Evolutionary conservation across 1,284 basidiomycete species (phyloP).

Genomic region (Leccinum pachyderme): DNA sequence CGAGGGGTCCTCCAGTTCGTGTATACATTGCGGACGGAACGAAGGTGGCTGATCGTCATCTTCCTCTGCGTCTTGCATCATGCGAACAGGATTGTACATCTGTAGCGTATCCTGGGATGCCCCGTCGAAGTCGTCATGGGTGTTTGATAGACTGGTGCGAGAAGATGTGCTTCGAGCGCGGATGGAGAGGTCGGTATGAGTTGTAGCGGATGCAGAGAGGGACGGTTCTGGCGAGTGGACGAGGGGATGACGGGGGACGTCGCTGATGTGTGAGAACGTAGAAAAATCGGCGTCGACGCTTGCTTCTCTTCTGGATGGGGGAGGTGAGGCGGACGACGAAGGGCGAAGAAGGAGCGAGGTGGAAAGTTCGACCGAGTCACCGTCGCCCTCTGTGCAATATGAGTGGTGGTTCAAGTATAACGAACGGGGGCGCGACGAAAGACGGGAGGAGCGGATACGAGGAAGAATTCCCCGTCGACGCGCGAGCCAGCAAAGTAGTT

Average conservation of each 20-base stretch:
- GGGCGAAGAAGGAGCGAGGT: constrained; percentile 26
- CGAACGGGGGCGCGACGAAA: constrained; percentile 12
- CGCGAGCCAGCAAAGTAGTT: constrained; percentile 65
- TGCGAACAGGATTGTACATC: constrained; percentile 9
- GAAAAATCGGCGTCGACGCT: constrained; percentile 10
- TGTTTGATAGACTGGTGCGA: constrained; percentile 33
- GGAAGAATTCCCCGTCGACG: constrained; percentile 42
- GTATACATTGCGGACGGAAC: constrained; percentile 43
- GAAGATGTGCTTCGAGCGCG: constrained; percentile 30
- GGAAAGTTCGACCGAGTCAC: constrained; percentile 21
- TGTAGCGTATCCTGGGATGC: constrained; percentile 24
- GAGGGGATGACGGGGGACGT: constrained; percentile 33
- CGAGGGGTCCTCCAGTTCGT: constrained; percentile 48
- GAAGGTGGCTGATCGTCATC: constrained; percentile 16
- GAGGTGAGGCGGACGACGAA: constrained; percentile 11
- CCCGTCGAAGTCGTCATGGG: constrained; percentile 12
- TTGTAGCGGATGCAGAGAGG: constrained; percentile 37
- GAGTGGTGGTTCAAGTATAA: constrained; percentile 25
- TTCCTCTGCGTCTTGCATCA: constrained; percentile 24
- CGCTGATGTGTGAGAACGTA: constrained; percentile 26
- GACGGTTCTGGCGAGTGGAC: constrained; percentile 37
- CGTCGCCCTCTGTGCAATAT: constrained; percentile 20
- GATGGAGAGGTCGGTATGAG: constrained; percentile 37
- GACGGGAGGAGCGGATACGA: constrained; percentile 7
- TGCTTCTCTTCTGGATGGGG: not conserved